Evolutionary conservation across 176 grass and related monocot species (phyloP).

Genomic region (Hordeum marinum): DNA sequence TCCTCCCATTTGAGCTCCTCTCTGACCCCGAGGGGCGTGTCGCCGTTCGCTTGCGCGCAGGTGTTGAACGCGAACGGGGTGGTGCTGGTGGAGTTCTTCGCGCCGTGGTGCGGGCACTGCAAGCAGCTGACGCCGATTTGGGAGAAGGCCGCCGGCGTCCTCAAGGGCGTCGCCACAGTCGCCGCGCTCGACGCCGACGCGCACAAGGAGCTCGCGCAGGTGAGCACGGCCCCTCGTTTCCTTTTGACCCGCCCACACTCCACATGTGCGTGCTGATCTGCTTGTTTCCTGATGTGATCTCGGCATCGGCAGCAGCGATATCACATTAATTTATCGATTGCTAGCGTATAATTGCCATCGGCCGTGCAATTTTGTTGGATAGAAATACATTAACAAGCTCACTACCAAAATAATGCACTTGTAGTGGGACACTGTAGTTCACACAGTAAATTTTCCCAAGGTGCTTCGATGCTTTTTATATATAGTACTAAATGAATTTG

Average conservation of each 20-base stretch:
- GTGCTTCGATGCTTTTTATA: background rate
- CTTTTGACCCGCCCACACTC: background rate
- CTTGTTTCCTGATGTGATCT: conserved; percentile 3
- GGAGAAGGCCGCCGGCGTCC: conserved; percentile 86
- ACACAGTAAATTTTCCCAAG: background rate
- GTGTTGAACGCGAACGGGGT: conserved; percentile 83
- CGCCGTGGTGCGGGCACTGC: conserved; percentile 98
- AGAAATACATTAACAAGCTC: background rate
- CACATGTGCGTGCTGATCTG: background rate
- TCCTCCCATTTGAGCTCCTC: background rate
- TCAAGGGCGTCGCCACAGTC: conserved; percentile 84
- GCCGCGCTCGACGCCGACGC: conserved; percentile 91
- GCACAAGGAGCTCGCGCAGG: conserved; percentile 84
- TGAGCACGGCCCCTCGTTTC: conserved; percentile 19
- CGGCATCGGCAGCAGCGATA: background rate
- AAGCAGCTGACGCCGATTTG: conserved; percentile 82
- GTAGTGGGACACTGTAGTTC: background rate
- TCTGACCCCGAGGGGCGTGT: background rate
- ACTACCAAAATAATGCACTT: background rate
- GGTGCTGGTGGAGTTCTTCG: conserved; percentile 97
- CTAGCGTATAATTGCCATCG: background rate
- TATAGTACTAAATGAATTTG: background rate
- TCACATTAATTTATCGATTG: background rate
- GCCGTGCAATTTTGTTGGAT: background rate
- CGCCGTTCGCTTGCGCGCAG: conserved; percentile 30